Base-by-base conservation (phyloP, 1,139 yeast species). In the Saccharomycopsis crataegensis region DNA sequence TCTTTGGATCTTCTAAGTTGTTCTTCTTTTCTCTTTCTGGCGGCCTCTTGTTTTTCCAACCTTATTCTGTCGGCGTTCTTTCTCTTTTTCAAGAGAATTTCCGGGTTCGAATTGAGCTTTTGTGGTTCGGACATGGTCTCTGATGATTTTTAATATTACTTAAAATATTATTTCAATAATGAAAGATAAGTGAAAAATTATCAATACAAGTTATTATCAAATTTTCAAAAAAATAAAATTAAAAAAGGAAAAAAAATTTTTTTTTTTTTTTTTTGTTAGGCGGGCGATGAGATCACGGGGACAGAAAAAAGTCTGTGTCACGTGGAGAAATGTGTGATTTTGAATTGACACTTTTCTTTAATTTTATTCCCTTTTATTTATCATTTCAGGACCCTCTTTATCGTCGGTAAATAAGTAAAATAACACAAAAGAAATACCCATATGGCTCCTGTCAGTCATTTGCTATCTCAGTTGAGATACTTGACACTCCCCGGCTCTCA, bases 41-140 rank as follows among this genome's bases (percentile, higher is more conserved):
- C 70, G 38, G 64, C 62, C 54, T 69, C 84, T 64, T 81, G 87
- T 64, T 80, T 82, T 63, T 80, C 83, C 57, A 84, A 64, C 66
- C 90, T 78, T 62, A 82, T 74, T 67, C 85, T 74, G 65, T 86
- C 91, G 58, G 83, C 85, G 65, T 84, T 80, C 72, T 85, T 86
- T 70, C 94, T 80, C 73, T 85, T 86, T 64, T 83, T 81, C 61
- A 86, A 75, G 62, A 86, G 79, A 55, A 86, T 75, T 66, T 86
- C 93, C 44, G 93, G 93, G 66, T 83, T 84, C 32, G 86, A 77
- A 66, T 83, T 82, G 56, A 83, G 70, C 51, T 78, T 50, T 22
- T 40, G 46, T n/a, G 52, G 34, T 41, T 49, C 54, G 12, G 45
- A 46, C 54, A 51, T 51, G 8, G 22, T 40, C 2, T 16, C 8